A percentile compares a stretch with the other conserved stretches of the same genome.
Evolutionary conservation across 2,329 filamentous ascomycete genomes (phyloP).

Genomic region (Corinectria fuckeliana): DNA sequence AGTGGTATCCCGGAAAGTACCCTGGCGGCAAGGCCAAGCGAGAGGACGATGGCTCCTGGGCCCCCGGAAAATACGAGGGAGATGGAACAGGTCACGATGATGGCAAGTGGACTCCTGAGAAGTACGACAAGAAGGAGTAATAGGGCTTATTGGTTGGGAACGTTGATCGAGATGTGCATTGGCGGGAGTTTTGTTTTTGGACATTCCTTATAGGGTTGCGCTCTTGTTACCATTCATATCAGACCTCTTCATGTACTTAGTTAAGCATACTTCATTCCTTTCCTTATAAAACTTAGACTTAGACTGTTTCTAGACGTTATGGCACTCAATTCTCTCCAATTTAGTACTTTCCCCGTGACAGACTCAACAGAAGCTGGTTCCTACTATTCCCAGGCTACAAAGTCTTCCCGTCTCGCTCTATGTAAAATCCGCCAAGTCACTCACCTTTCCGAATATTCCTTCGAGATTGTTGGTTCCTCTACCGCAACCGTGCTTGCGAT

Average conservation of each 20-base stretch:
- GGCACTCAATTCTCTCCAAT: not conserved
- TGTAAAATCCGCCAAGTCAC: too few species aligned
- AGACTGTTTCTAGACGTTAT: not conserved
- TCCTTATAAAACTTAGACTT: not conserved
- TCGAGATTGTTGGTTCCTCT: too few species aligned
- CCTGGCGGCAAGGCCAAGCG: not conserved
- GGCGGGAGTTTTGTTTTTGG: not conserved
- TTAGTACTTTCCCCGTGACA: too few species aligned
- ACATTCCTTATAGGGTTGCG: not conserved
- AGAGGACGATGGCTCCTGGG: not conserved
- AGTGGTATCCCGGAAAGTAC: slow-evolving; percentile 16
- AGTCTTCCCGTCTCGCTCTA: too few species aligned
- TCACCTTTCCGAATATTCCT: too few species aligned
- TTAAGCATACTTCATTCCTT: not conserved
- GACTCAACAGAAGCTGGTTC: too few species aligned
- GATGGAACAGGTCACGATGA: not conserved
- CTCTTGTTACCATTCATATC: not conserved
- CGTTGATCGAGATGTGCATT: too few species aligned
- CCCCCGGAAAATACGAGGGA: slow-evolving; percentile 6
- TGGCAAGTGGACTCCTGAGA: slow-evolving; percentile 1
- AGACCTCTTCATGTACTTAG: not conserved
- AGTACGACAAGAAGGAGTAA: not conserved
- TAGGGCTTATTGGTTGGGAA: too few species aligned
- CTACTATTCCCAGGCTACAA: too few species aligned
- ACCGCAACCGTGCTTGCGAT: too few species aligned